A percentile compares a stretch with the other conserved stretches of the same genome.
Evolutionary conservation across 2,329 filamentous ascomycete species (phyloP).

Genomic region (Dactylellina sp.): DNA sequence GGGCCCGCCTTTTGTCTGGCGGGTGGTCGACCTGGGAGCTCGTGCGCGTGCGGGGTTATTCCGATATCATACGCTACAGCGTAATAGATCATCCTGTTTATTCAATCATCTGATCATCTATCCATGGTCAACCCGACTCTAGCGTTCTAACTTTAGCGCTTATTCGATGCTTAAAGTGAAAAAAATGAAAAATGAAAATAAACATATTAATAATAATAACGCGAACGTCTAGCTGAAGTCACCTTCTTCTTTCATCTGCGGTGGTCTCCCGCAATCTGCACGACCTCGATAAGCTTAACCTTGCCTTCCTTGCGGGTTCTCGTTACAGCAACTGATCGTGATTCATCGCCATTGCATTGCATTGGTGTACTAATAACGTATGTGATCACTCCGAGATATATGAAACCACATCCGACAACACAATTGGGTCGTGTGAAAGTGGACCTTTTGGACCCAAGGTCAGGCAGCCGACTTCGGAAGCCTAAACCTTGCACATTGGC

Average conservation of each 20-base stretch:
- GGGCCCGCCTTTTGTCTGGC: background rate
- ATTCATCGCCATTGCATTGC: no score
- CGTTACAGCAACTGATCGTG: constrained; percentile 3
- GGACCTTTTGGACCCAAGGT: background rate
- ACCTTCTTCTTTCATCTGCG: constrained; percentile 42
- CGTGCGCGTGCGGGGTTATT: background rate
- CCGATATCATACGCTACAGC: background rate
- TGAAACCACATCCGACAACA: constrained; percentile 12
- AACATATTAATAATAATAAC: no score
- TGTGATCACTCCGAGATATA: background rate
- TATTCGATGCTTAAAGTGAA: no score
- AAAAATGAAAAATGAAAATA: no score
- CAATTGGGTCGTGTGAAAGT: constrained; percentile 4
- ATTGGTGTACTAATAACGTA: no score
- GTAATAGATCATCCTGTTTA: background rate
- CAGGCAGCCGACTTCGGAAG: constrained; percentile 36
- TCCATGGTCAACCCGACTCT: background rate
- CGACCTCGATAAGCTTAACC: constrained; percentile 41
- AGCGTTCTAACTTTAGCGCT: background rate
- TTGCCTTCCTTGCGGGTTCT: background rate
- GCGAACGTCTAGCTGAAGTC: background rate
- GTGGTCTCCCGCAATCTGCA: constrained; percentile 13
- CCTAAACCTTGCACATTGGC: constrained; percentile 13
- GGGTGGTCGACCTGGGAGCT: background rate
- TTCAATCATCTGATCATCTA: constrained; percentile 4